Evolutionary conservation across 2,329 filamentous ascomycete species (phyloP), one percentile per base, ranked within the genome.

Genomic region (Phialocephala sp.): DNA sequence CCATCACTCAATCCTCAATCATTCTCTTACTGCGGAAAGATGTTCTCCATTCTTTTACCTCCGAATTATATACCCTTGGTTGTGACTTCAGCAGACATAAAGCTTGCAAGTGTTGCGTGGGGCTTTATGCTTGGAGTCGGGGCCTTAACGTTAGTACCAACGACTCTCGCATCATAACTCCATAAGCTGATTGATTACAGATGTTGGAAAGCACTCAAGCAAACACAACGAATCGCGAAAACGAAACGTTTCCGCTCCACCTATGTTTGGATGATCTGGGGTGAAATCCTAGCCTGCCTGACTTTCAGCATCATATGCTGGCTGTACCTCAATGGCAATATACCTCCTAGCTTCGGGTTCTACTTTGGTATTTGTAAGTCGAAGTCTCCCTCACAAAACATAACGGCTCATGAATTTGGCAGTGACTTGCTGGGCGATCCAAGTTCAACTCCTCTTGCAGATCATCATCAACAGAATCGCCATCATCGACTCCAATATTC

Each of bases 401-500:
- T 50, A n/a, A 11, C n/a, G 35, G 24, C 50, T 57, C 18, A 36
- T 57, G 41, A 14, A 45, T 8, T 52, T 36, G 20, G 2, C 45
- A 72, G 70, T 70, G 14, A 69, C 66, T 22, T 58, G 50, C 18
- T 73, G 68, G 70, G 76, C 60, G 69, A 77, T 61, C 66, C 81
- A 65, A 82, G 81, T 85, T 22, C 84, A 85, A 66, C 74, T 84
- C 1, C 70, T 85, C 1, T 79, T 85, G 75, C 83, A 85, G 69
- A 85, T 86, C 55, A 84, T 86, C 68, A 81, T 85, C 72, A 85
- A 85, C 69, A 80, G 84, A 59, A 81, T 85, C 32, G 77, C 79
- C 0, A 79, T 86, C 52, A 80, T 86, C 45, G 77, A 80, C 18
- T 78, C 81, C 18, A 75, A 80, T 47, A 75, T 74, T 36, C 73